phyloP scores from a whole-genome alignment of 495 filamentous ascomycete genomes.

The Penicillium cataractarum region DNA sequence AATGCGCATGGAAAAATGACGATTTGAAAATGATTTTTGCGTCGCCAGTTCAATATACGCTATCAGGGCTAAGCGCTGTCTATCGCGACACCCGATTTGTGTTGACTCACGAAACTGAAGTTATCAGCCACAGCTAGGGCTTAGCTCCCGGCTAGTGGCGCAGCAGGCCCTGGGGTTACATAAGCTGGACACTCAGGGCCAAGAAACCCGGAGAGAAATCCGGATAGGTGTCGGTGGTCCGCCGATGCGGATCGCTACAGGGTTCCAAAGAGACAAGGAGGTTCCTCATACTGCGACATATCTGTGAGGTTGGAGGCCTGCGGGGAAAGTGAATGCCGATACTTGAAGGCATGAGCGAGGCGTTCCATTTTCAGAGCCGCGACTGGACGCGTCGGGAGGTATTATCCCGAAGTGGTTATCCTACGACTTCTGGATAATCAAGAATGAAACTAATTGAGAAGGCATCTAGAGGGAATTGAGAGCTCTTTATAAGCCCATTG shows the following conservation, averaged over 20 bases:
- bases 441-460: neutral
- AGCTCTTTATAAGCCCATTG: neutral
- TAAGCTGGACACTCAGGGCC: neutral
- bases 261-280: neutral
- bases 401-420: slow-evolving; percentile 2
- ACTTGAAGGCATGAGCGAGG: neutral
- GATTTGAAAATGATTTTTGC: neutral
- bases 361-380: neutral
- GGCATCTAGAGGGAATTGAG: neutral
- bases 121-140: slow-evolving; percentile 25
- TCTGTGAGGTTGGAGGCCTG: neutral
- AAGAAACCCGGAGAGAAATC: slow-evolving; percentile 22
- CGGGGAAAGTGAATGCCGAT: slow-evolving; percentile 14
- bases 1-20: slow-evolving; percentile 25
- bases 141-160: slow-evolving; percentile 7
- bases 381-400: neutral
- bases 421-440: neutral
- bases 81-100: slow-evolving; percentile 12
- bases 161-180: neutral
- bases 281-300: neutral
- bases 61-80: neutral
- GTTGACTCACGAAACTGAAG: slow-evolving; percentile 27
- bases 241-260: slow-evolving; percentile 14
- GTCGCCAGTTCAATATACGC: neutral
- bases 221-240: slow-evolving; percentile 19